Conservation (phyloP, 2,329 filamentous ascomycete genomes). For the Lachnellula arida region DNA sequence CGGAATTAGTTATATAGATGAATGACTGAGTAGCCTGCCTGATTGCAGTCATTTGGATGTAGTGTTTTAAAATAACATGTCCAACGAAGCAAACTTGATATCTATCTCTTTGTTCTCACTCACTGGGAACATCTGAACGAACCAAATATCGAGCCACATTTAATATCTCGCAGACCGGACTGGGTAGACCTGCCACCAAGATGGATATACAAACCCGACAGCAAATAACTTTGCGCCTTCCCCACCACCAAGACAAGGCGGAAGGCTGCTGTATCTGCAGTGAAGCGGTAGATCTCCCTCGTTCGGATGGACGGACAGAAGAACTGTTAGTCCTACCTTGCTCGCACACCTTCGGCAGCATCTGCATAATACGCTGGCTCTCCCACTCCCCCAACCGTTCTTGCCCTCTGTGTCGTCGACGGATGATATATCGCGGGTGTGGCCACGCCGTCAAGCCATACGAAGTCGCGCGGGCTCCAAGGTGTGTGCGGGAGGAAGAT, state of each 20-base stretch:
- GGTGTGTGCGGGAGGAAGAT: conserved; percentile 11
- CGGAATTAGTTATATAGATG: too few species aligned
- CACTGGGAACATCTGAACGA: too few species aligned
- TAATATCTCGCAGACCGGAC: too few species aligned
- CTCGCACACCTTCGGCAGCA: conserved; percentile 23
- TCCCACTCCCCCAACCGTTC: conserved; percentile 19
- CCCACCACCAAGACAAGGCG: neutral
- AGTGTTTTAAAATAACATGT: too few species aligned
- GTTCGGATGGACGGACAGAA: conserved; percentile 18
- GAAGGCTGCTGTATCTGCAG: conserved; percentile 22
- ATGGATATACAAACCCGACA: neutral
- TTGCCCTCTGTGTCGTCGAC: conserved; percentile 25
- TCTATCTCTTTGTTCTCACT: too few species aligned
- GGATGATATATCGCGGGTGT: conserved; percentile 24
- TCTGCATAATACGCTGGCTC: conserved; percentile 27
- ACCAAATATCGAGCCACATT: too few species aligned
- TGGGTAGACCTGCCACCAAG: neutral
- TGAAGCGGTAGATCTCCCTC: conserved; percentile 2
- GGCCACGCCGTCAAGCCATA: conserved; percentile 21
- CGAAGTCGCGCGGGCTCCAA: conserved; percentile 3
- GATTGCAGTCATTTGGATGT: too few species aligned
- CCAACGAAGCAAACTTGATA: too few species aligned
- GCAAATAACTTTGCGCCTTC: neutral
- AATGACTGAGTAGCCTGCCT: too few species aligned
- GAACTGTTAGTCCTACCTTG: conserved; percentile 21